These are phyloP conservation scores for Hypoxylon sp. DNA, from an alignment of 2,329 filamentous ascomycete species.

Conservation along the genomic window DNA sequence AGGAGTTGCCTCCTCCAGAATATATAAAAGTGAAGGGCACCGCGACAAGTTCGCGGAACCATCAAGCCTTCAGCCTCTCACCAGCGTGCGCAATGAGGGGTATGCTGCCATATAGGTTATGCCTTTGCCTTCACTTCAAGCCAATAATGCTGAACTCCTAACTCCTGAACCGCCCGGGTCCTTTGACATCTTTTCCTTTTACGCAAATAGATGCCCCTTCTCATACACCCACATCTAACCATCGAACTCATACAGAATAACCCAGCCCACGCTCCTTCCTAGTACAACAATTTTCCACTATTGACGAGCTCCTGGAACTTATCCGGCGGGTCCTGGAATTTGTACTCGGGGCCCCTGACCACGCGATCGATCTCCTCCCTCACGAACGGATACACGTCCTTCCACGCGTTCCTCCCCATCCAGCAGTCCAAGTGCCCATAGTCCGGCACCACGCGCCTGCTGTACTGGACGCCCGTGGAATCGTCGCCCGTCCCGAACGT, in stretches of 20 bases:
- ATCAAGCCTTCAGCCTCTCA: background rate
- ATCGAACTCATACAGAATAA: background rate
- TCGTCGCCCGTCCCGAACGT: slow-evolving; percentile 58
- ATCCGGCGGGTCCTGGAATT: slow-evolving; percentile 60
- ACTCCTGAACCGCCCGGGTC: background rate
- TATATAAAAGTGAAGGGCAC: background rate
- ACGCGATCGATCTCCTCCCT: slow-evolving; percentile 68
- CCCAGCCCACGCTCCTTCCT: background rate
- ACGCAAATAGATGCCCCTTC: background rate
- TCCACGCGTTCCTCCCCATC: slow-evolving; percentile 71
- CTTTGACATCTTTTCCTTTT: background rate
- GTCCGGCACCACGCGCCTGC: slow-evolving; percentile 64
- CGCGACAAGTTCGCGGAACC: background rate
- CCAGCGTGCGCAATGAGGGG: background rate
- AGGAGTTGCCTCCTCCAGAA: background rate
- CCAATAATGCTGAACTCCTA: background rate
- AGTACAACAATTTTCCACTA: slow-evolving; percentile 57
- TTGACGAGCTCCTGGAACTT: slow-evolving; percentile 58
- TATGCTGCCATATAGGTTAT: background rate
- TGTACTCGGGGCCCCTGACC: slow-evolving; percentile 57
- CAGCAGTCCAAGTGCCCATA: slow-evolving; percentile 73
- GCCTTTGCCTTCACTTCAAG: background rate
- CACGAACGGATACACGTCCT: slow-evolving; percentile 70
- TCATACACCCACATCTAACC: background rate
- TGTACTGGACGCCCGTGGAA: slow-evolving; percentile 58